A percentile compares a stretch with the other conserved stretches of the same genome.
Evolutionary conservation across 2,329 filamentous ascomycete species (phyloP).

Genomic region (Talaromyces sp.): DNA sequence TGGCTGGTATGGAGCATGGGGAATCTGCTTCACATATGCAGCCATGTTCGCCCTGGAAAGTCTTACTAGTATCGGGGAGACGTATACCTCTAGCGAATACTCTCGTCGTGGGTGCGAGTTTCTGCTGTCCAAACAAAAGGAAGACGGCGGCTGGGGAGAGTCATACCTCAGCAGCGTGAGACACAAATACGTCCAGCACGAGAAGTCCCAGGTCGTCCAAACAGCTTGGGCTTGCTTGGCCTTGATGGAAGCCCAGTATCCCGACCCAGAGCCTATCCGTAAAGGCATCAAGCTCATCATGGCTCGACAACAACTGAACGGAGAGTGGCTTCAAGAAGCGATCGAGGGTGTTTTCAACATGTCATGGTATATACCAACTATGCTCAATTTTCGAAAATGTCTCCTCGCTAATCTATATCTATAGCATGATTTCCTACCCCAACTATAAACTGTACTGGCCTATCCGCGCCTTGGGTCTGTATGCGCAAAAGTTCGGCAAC

Average conservation of each 20-base stretch:
- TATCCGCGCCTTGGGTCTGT: conserved; percentile 90
- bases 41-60: conserved; percentile 94
- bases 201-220: conserved; percentile 83
- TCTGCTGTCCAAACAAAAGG: conserved; percentile 75
- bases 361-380: conserved; percentile 64
- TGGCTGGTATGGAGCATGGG: conserved; percentile 98
- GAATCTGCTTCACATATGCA: conserved; percentile 96
- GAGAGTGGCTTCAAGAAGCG: conserved; percentile 90
- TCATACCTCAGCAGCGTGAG: conserved; percentile 82
- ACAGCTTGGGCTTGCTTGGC: conserved; percentile 87
- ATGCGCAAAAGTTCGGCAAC: conserved; percentile 66
- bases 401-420: conserved; percentile 18
- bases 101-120: conserved; percentile 78
- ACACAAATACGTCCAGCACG: conserved; percentile 70
- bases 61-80: conserved; percentile 75
- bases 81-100: conserved; percentile 66
- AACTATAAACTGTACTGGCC: conserved; percentile 99
- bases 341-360: conserved; percentile 99
- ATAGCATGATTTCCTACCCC: conserved; percentile 92
- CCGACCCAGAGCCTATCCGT: conserved; percentile 66
- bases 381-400: neutral
- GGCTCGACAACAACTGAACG: conserved; percentile 76
- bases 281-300: conserved; percentile 78
- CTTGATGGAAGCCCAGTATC: conserved; percentile 77
- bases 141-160: conserved; percentile 95